phyloP scores from a whole-genome alignment of 2,329 filamentous ascomycete genomes.

The Coniochaeta hoffmannii region DNA sequence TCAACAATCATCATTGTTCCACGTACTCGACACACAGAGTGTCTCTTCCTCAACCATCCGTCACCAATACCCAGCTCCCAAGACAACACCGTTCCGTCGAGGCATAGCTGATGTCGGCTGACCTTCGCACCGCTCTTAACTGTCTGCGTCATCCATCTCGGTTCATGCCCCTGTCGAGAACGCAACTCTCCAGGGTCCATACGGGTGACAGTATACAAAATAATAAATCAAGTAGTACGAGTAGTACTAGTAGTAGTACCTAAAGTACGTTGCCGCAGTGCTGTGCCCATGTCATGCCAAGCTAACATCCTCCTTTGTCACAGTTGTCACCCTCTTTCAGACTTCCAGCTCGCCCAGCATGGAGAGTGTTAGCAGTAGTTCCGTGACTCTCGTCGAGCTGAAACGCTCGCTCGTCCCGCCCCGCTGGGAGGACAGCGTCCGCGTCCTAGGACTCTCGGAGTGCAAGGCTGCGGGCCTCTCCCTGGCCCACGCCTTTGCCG shows the following conservation, averaged over 20 bases:
- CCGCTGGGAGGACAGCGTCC: conserved; percentile 48
- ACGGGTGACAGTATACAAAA: conserved; percentile 50
- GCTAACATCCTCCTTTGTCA: neutral
- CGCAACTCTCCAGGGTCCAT: conserved; percentile 45
- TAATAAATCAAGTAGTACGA: conserved; percentile 39
- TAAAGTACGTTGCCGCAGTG: conserved; percentile 7
- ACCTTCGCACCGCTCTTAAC: conserved; percentile 46
- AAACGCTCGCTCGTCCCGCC: conserved; percentile 43
- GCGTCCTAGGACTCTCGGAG: conserved; percentile 57
- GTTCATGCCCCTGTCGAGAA: conserved; percentile 51
- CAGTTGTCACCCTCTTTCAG: neutral
- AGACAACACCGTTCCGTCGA: neutral
- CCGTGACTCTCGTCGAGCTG: conserved; percentile 22
- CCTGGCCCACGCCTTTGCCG: conserved; percentile 69
- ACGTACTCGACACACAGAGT: neutral
- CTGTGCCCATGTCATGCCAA: conserved; percentile 11
- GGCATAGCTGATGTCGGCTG: conserved; percentile 47
- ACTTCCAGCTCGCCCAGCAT: conserved; percentile 26
- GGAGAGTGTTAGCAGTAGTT: conserved; percentile 28
- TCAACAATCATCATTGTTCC: neutral
- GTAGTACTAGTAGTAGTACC: conserved; percentile 2
- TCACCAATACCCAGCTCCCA: neutral
- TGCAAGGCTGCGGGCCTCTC: conserved; percentile 64
- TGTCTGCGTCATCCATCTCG: conserved; percentile 49
- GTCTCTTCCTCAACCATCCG: neutral